Evolutionary conservation across 768 basidiomycete genomes (phyloP), one percentile per base, ranked within the genome.

Genomic region (Naganishia vaughanmartiniae): DNA sequence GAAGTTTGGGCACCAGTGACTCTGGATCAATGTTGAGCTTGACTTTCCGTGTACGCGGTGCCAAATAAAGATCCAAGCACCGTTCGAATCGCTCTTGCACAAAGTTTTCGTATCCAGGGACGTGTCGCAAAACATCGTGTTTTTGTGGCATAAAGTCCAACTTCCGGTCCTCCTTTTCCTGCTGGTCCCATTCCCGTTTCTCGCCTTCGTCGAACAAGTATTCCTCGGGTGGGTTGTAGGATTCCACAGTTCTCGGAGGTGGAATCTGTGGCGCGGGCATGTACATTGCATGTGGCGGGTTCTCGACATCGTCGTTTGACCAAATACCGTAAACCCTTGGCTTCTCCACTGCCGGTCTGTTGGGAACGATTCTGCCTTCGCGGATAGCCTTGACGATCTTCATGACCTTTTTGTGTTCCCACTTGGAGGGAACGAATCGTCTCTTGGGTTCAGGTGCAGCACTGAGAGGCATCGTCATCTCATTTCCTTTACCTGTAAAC

Each of bases 331-430:
- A 95, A 74, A 92, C 53, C 86, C 86, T 82, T 87, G 83, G 73
- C 83, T 86, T 42, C 85, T 84, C 5, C 85, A 83, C n/a, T 86
- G 86, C 82, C 87, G 93, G 91, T 82, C 92, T 95, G 73, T 90
- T 88, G 34, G 93, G 91, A 9, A 93, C 78, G 73, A 99, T 99
- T 53, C 91, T 89, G 39, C 96, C 96, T 84, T 93, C 89, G 11
- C 96, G 88, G 77, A 99, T 98, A 5, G 95, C 95, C 56, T 94
- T 93, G 72, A 99, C 94, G 72, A 98, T 97, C 86, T 98, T 99
- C 92, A 99, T 94, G 74, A 99, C 88, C 87, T 99, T 99, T 85
- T 96, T 89, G 82, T 96, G 97, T 83, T 98, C 96, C 96, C 96
- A 99, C 84, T 94, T 98, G 83, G 92, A 95, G 17, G 94, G 92